Evolutionary conservation across 139 green algal species (phyloP).

Genomic region (Chlamydomonas applanata): DNA sequence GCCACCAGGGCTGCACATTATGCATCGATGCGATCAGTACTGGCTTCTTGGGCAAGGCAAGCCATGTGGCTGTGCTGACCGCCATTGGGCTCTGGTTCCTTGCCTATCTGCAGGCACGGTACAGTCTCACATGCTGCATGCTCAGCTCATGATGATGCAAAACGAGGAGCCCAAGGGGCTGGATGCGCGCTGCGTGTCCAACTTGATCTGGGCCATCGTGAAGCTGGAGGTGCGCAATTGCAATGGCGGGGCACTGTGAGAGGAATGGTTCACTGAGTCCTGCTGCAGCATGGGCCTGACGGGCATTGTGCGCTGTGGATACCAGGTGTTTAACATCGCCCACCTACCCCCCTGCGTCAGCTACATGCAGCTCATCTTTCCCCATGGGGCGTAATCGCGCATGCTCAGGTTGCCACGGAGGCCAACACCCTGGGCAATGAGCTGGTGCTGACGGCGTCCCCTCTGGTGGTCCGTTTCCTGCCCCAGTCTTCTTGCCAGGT

Average conservation of each 20-base stretch:
- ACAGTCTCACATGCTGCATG: slow-evolving; percentile 43
- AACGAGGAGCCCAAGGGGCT: slow-evolving; percentile 46
- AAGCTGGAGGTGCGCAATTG: slow-evolving; percentile 53
- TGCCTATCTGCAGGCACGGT: slow-evolving; percentile 36
- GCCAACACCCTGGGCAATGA: slow-evolving; percentile 27
- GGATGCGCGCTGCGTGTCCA: slow-evolving; percentile 52
- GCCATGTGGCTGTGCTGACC: too few relatives aligned
- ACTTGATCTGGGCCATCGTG: slow-evolving; percentile 51
- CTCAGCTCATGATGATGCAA: slow-evolving; percentile 40
- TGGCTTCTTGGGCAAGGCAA: too few relatives aligned
- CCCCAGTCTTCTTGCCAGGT: slow-evolving; percentile 25
- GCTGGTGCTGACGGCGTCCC: slow-evolving; percentile 36
- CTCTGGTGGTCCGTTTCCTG: slow-evolving; percentile 40
- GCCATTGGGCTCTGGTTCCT: too few relatives aligned
- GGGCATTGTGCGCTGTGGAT: too few relatives aligned
- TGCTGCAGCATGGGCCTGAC: too few relatives aligned
- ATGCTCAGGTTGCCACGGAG: neutral
- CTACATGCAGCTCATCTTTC: too few relatives aligned
- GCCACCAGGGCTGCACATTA: too few relatives aligned
- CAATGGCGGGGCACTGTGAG: too few relatives aligned
- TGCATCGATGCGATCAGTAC: too few relatives aligned
- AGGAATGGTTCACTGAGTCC: too few relatives aligned
- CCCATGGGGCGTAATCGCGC: neutral
- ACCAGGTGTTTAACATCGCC: too few relatives aligned
- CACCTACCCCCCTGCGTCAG: too few relatives aligned